Percentiles rank a stretch among this genome's conserved stretches.
phyloP scores from a whole-genome alignment of 345 rosid genomes.

The Toxicodendron radicans region DNA sequence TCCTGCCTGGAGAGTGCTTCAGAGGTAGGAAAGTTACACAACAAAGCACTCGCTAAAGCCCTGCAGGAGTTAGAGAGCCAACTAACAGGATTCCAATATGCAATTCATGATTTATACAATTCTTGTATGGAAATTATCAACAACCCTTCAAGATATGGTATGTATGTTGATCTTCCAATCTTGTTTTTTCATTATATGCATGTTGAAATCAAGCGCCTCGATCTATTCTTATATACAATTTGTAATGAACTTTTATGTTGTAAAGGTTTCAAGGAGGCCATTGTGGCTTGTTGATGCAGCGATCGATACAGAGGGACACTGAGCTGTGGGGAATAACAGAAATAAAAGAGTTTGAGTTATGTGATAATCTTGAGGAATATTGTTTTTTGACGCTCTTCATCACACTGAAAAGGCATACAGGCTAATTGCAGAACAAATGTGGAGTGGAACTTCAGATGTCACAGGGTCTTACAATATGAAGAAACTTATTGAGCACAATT shows the following conservation, averaged over 20 bases:
- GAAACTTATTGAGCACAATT: background rate
- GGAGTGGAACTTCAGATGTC: conserved; percentile 15
- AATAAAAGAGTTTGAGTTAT: background rate
- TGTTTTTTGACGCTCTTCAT: conserved; percentile 22
- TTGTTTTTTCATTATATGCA: too few species aligned
- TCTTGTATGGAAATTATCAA: conserved; percentile 1
- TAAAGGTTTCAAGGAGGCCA: conserved; percentile 35
- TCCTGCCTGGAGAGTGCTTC: background rate
- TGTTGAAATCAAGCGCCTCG: too few species aligned
- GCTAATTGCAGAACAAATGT: conserved; percentile 16
- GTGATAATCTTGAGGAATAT: conserved; percentile 11
- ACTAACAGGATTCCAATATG: conserved; percentile 16
- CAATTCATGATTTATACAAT: background rate
- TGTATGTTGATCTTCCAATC: background rate
- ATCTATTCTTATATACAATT: too few species aligned
- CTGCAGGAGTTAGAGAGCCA: background rate
- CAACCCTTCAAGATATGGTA: conserved; percentile 26
- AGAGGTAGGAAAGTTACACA: background rate
- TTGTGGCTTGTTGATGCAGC: conserved; percentile 37
- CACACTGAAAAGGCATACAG: conserved; percentile 14
- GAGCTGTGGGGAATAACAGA: conserved; percentile 25
- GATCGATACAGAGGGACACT: conserved; percentile 30
- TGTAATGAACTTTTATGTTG: background rate
- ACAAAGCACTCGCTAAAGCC: background rate
- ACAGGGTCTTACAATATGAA: conserved; percentile 42